A percentile compares a stretch with the other conserved stretches of the same genome.
Conservation (phyloP, 352 stramenopile genomes). For the Phytophthora tentaculata region DNA sequence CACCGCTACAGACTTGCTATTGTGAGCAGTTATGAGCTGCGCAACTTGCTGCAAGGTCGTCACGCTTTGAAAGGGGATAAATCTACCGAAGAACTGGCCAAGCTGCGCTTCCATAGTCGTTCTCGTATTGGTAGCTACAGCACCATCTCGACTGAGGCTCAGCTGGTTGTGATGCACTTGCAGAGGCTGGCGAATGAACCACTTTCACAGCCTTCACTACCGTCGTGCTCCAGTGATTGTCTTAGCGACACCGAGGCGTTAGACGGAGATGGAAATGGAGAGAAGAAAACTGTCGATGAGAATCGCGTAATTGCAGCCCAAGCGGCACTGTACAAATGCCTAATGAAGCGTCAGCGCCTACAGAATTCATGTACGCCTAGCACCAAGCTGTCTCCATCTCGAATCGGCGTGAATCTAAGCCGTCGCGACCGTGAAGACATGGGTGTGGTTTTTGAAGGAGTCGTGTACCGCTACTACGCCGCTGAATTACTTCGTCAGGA, state of each 20-base stretch:
- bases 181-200: constrained; percentile 29
- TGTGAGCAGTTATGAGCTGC: constrained; percentile 71
- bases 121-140: constrained; percentile 80
- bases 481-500: constrained; percentile 73
- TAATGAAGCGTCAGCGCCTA: constrained; percentile 56
- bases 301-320: constrained; percentile 43
- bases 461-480: constrained; percentile 76
- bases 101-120: constrained; percentile 71
- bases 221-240: constrained; percentile 32
- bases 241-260: constrained; percentile 32
- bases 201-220: constrained; percentile 13
- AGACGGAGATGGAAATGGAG: constrained; percentile 11
- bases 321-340: constrained; percentile 65
- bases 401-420: constrained; percentile 72
- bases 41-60: constrained; percentile 45
- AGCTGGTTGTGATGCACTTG: constrained; percentile 48
- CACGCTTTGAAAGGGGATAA: constrained; percentile 26
- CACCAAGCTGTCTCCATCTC: constrained; percentile 52
- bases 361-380: constrained; percentile 49
- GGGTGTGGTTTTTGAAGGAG: constrained; percentile 64
- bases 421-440: constrained; percentile 64
- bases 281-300: constrained; percentile 25
- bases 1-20: constrained; percentile 48
- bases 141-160: constrained; percentile 63
- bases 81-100: constrained; percentile 26